Evolutionary conservation across 2,329 filamentous ascomycete genomes (phyloP).

Genomic region (Neurospora sp.): DNA sequence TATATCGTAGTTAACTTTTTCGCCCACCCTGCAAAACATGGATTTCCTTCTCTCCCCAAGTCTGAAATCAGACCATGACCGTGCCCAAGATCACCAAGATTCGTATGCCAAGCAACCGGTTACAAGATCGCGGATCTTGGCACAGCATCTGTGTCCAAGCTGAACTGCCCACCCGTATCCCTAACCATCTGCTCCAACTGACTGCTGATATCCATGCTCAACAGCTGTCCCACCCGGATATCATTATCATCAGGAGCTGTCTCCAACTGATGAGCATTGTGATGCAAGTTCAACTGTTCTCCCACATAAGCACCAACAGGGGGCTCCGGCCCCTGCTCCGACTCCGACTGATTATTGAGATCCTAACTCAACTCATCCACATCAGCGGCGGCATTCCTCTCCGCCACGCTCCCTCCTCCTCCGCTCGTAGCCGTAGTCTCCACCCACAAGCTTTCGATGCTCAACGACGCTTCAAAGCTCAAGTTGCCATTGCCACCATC

Average conservation of each 20-base stretch:
- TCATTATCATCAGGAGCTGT: neutral
- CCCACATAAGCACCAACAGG: neutral
- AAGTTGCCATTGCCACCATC: conserved; percentile 6
- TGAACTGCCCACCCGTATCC: neutral
- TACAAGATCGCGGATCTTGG: neutral
- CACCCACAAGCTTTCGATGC: conserved; percentile 16
- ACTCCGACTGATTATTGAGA: neutral
- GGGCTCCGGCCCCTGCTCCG: neutral
- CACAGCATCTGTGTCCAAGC: neutral
- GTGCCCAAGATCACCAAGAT: neutral
- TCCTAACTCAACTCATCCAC: neutral
- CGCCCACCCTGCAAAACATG: neutral
- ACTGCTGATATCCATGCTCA: neutral
- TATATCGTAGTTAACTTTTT: neutral
- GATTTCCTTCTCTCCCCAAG: neutral
- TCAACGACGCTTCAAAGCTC: conserved; percentile 17
- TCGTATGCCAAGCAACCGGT: neutral
- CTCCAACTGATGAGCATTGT: neutral
- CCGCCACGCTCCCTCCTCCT: neutral
- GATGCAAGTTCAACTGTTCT: neutral
- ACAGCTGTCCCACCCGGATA: neutral
- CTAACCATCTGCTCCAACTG: neutral
- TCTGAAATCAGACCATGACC: neutral
- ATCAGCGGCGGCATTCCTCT: neutral
- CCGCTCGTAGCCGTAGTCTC: neutral